These are phyloP conservation scores for Penicillium odoratum DNA, from an alignment of 495 filamentous ascomycete species.

Conservation along the genomic window DNA sequence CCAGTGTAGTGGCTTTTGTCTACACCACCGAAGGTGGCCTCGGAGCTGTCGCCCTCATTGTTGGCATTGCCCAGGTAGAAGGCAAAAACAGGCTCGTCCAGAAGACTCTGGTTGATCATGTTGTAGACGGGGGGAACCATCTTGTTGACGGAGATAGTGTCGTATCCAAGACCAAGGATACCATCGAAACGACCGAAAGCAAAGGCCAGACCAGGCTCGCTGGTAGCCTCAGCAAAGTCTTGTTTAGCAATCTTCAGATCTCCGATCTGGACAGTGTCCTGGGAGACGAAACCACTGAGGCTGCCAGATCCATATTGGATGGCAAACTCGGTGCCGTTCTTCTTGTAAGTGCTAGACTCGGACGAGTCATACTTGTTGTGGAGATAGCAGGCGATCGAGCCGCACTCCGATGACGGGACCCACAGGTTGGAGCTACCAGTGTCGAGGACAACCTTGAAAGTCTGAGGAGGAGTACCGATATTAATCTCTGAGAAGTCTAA, in stretches of 20 bases:
- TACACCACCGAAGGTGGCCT: slow-evolving; percentile 89
- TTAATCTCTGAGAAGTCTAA: slow-evolving; percentile 95
- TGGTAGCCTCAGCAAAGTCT: slow-evolving; percentile 92
- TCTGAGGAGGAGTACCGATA: slow-evolving; percentile 88
- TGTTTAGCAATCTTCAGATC: slow-evolving; percentile 85
- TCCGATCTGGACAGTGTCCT: slow-evolving; percentile 82
- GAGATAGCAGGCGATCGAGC: slow-evolving; percentile 97
- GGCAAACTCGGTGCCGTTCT: slow-evolving; percentile 88
- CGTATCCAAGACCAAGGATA: slow-evolving; percentile 92
- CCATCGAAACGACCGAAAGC: slow-evolving; percentile 98
- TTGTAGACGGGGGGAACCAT: slow-evolving; percentile 96
- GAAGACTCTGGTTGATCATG: slow-evolving; percentile 81
- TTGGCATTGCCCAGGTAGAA: slow-evolving; percentile 88
- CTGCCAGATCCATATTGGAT: slow-evolving; percentile 96
- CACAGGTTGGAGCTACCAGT: slow-evolving; percentile 99
- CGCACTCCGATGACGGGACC: slow-evolving; percentile 90
- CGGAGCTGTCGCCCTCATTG: slow-evolving; percentile 74
- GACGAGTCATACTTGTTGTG: slow-evolving; percentile 95
- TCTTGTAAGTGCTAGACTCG: slow-evolving; percentile 85
- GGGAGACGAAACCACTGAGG: slow-evolving; percentile 90
- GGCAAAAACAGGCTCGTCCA: slow-evolving; percentile 92
- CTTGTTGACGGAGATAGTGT: slow-evolving; percentile 93
- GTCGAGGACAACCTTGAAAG: slow-evolving; percentile 98
- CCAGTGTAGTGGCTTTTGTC: slow-evolving; percentile 85
- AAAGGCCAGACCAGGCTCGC: slow-evolving; percentile 93